Base-by-base conservation (phyloP, 495 filamentous ascomycete species). In the Achaetomiella virescens region DNA sequence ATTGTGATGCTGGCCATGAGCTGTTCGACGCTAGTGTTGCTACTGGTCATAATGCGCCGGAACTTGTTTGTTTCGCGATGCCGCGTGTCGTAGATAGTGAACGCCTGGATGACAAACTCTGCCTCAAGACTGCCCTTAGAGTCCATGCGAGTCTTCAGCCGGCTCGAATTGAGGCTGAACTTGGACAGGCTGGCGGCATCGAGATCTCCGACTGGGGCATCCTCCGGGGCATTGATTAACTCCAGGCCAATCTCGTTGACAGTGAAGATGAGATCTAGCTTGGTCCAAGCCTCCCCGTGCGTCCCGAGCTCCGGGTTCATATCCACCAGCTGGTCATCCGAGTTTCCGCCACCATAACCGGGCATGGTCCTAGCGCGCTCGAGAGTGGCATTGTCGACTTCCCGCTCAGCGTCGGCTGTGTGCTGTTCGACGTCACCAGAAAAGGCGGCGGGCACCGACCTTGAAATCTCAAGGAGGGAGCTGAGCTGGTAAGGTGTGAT, bases 1-100 rank as follows among this genome's bases (percentile, higher is more conserved):
- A 97, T 92, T 8, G 90, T 91, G 27, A 98, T 73, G 72, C 87
- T 95, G 35, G 93, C 93, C 95, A 98, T 97, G 66, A 97, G 95
- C 72, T 97, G 93, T 65, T 95, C 88, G 10, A 93, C 91, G 48
- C 87, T 86, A 57, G 89, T 88, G 67, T 97, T 97, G 63, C 90
- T 88, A 59, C 95, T 84, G 21, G 92, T 91, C 93, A 98, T 97
- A 70, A 97, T 96, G 68, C 95, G 95, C 41, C 89, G 82, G 79
- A 92, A 98, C 68, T 96, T 96, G 70, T 96, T 97, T 8, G 84
- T 89, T 57, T 93, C 90, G 43, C 82, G 78, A 25, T 81, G 84
- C 46, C 93, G 84, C 58, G 87, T 97, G 65, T 98, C 93, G 44
- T 85, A 82, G 60, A 97, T 96, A 0, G 91, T 95, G 67, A 98